Conservation (phyloP, 306 rosid genomes). For the Boehmeria nivea region DNA sequence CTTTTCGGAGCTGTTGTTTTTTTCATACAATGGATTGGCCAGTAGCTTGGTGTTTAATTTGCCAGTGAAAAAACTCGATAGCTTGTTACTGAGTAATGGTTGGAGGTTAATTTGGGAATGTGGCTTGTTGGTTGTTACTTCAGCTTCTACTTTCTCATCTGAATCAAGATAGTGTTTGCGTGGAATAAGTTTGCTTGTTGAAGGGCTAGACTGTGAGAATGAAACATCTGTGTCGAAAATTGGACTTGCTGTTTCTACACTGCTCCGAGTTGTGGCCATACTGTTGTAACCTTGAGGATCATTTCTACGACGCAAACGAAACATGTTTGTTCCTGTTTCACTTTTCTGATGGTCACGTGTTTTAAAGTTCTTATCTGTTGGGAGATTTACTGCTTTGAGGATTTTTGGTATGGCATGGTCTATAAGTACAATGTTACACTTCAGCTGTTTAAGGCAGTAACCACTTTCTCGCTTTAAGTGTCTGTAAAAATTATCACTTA, state of each 20-base stretch:
- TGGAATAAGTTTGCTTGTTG: too few species aligned
- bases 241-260: constrained; percentile 3
- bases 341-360: too few species aligned
- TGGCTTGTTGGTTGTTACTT: constrained; percentile 4
- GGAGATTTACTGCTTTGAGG: constrained; percentile 25
- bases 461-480: constrained; percentile 25
- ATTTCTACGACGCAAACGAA: too few species aligned
- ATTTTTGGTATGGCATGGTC: constrained; percentile 26
- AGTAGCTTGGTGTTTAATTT: constrained; percentile 8
- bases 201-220: constrained; percentile 15
- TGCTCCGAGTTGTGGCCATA: too few species aligned
- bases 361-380: constrained; percentile 1
- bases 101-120: neutral
- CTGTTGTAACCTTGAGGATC: too few species aligned
- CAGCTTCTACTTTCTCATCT: constrained; percentile 14
- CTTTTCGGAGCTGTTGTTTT: constrained; percentile 3
- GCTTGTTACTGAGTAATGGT: neutral
- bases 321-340: too few species aligned
- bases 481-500: constrained; percentile 13
- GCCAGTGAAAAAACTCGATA: neutral
- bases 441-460: constrained; percentile 23
- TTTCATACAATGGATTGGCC: constrained; percentile 6
- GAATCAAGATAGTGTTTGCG: constrained; percentile 12
- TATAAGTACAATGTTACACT: constrained; percentile 27
- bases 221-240: constrained; percentile 9